Evolutionary conservation across 2,329 filamentous ascomycete species (phyloP), one percentile per base, ranked within the genome.

Genomic region (Hypoxylon sp.): DNA sequence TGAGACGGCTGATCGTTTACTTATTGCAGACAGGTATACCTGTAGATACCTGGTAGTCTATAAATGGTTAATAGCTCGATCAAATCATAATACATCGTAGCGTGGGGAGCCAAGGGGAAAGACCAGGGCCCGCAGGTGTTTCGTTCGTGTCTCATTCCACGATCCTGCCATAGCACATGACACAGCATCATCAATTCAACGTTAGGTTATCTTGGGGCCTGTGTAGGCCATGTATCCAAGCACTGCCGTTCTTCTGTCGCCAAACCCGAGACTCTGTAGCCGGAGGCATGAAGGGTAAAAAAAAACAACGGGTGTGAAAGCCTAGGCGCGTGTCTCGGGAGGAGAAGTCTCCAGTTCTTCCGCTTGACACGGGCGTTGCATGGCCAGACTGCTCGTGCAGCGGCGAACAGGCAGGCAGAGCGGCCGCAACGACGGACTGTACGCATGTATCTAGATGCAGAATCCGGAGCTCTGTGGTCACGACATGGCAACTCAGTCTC

Each of bases 251-350:
- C 26, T 26, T 45, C 43, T 53, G 35, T 29, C 37, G 48, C 27
- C 33, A 40, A 21, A 40, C 47, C 40, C 43, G 11, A 53, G 43
- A 49, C 41, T 48, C 46, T 27, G 23, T 38, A 53, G 48, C 41
- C 24, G 31, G 10, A 45, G 20, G 35, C 33, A 50, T 33, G 52
- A 45, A 53, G 41, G 50, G 45, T 42, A 51, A 54, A 55, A 49
- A 48, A 55, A 51, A 54, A 55, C 48, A 48, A 55, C 31, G 29
- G 35, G 45, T 33, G 41, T 59, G 11, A 48, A 52, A 56, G 46
- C 55, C 47, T 51, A 41, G 45, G 31, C 62, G 46, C 35, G 55
- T 55, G 59, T 64, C 62, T 60, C 51, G 58, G 62, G 55, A 55
- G 45, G 43, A 29, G 38, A 49, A 50, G 31, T 46, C 55, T 61